Percentiles rank a stretch among this genome's conserved stretches.
Evolutionary conservation across 2,329 filamentous ascomycete species (phyloP).

Genomic region (Sporothrix mexicana): DNA sequence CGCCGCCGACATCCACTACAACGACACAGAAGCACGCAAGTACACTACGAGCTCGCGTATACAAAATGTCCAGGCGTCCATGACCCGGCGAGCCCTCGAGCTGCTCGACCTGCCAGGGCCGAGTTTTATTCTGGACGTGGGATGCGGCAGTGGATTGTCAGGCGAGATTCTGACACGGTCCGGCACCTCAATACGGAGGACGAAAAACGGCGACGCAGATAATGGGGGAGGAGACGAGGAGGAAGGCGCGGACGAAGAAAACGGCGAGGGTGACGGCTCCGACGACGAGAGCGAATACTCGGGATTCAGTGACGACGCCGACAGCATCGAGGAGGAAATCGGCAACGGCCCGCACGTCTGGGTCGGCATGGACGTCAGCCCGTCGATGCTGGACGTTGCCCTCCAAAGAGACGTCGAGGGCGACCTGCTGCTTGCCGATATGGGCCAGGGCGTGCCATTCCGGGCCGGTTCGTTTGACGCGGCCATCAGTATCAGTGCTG

Average conservation of each 20-base stretch:
- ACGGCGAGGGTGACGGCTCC: constrained; percentile 7
- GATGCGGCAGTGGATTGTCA: constrained; percentile 91
- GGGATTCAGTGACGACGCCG: constrained; percentile 28
- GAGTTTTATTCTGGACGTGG: constrained; percentile 92
- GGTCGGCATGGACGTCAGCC: constrained; percentile 96
- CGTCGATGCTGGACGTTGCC: constrained; percentile 96
- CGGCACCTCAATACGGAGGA: constrained; percentile 32
- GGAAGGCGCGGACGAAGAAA: background rate
- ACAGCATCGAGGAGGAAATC: constrained; percentile 60
- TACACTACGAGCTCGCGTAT: constrained; percentile 97
- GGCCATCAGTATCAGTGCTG: constrained; percentile 89
- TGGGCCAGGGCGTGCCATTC: constrained; percentile 94
- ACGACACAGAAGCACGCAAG: constrained; percentile 93
- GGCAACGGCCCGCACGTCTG: constrained; percentile 88
- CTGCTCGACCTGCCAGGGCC: constrained; percentile 81
- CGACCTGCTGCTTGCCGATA: constrained; percentile 91
- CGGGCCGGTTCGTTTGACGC: constrained; percentile 91
- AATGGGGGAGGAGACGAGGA: background rate
- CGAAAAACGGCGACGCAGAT: background rate
- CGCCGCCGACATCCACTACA: constrained; percentile 95
- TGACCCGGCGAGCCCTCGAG: constrained; percentile 92
- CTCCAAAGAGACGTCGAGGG: constrained; percentile 91
- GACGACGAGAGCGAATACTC: constrained; percentile 25
- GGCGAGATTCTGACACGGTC: constrained; percentile 81
- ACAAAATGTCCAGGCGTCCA: constrained; percentile 89